A percentile compares a stretch with the other conserved stretches of the same genome.
Evolutionary conservation across 305 asterid species (phyloP).

Genomic region (Fraxinus sp.): DNA sequence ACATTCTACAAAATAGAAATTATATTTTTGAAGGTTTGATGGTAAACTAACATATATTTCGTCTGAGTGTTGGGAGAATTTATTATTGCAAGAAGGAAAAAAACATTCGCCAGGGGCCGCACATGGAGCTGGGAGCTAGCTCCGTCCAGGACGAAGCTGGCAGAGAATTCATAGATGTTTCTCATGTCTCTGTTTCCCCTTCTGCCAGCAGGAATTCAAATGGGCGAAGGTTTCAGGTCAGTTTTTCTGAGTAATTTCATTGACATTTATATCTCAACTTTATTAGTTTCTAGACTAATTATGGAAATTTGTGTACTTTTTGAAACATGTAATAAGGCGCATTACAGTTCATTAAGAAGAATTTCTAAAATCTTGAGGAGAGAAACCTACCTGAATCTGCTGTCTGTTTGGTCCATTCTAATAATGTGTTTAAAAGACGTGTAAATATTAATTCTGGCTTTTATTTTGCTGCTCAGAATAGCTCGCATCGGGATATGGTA

Average conservation of each 20-base stretch:
- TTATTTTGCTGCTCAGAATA: too few relatives aligned
- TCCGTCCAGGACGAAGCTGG: too few relatives aligned
- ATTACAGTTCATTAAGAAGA: constrained; percentile 6
- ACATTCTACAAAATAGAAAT: too few relatives aligned
- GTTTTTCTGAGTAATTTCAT: constrained; percentile 18
- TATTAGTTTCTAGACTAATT: neutral
- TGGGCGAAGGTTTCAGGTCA: constrained; percentile 45
- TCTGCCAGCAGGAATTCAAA: constrained; percentile 30
- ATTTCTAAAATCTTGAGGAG: neutral
- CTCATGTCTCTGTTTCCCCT: constrained; percentile 34
- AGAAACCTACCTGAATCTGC: neutral
- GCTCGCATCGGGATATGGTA: constrained; percentile 45
- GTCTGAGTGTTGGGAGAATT: too few relatives aligned
- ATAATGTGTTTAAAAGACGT: neutral
- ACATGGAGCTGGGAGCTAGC: too few relatives aligned
- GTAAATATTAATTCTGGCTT: constrained; percentile 17
- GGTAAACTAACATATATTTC: too few relatives aligned
- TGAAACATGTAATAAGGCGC: constrained; percentile 3
- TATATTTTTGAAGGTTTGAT: too few relatives aligned
- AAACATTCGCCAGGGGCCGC: too few relatives aligned
- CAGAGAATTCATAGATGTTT: constrained; percentile 28
- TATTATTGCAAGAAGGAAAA: too few relatives aligned
- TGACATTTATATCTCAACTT: constrained; percentile 3
- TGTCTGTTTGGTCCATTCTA: neutral
- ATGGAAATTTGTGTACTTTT: constrained; percentile 15